phyloP scores from a whole-genome alignment of 2,329 filamentous ascomycete genomes.

The Aspergillus oerlinghausenensis region DNA sequence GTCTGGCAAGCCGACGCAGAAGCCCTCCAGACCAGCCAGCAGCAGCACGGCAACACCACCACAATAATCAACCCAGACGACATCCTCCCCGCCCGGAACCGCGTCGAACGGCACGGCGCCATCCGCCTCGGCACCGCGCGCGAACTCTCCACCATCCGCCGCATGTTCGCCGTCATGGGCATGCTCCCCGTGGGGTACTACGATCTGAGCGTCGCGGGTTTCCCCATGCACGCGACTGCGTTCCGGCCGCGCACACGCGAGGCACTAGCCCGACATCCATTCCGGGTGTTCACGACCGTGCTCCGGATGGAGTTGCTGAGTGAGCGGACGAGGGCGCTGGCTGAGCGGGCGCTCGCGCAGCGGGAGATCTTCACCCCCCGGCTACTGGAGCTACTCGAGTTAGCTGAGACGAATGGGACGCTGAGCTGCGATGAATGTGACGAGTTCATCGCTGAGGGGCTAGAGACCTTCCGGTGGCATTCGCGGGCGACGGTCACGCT shows the following conservation, averaged over 20 bases:
- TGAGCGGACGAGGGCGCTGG: conserved; percentile 27
- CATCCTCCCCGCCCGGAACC: conserved; percentile 20
- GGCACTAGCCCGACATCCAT: conserved; percentile 42
- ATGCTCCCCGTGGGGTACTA: conserved; percentile 52
- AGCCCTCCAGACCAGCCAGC: conserved; percentile 12
- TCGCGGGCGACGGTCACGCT: conserved; percentile 37
- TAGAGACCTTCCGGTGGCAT: conserved; percentile 49
- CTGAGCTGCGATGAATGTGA: conserved; percentile 29
- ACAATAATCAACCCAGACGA: conserved; percentile 17
- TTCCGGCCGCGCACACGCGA: conserved; percentile 41
- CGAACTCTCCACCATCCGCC: conserved; percentile 42
- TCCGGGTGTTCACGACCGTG: conserved; percentile 42
- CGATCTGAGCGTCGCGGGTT: conserved; percentile 43
- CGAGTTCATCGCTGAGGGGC: conserved; percentile 40
- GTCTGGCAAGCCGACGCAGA: conserved; percentile 26
- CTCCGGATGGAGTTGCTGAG: conserved; percentile 42
- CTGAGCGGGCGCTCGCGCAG: conserved; percentile 29
- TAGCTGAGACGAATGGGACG: conserved; percentile 26
- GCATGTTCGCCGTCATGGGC: conserved; percentile 46
- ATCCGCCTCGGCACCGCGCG: conserved; percentile 46
- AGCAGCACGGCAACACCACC: background rate
- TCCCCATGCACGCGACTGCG: conserved; percentile 51
- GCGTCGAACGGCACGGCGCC: conserved; percentile 44
- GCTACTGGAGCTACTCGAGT: conserved; percentile 35
- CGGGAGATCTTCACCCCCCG: conserved; percentile 42